Percentiles rank a stretch among this genome's conserved stretches.
Conservation (phyloP, 371 early-diverging fungal species). For the Mucor indicus region DNA sequence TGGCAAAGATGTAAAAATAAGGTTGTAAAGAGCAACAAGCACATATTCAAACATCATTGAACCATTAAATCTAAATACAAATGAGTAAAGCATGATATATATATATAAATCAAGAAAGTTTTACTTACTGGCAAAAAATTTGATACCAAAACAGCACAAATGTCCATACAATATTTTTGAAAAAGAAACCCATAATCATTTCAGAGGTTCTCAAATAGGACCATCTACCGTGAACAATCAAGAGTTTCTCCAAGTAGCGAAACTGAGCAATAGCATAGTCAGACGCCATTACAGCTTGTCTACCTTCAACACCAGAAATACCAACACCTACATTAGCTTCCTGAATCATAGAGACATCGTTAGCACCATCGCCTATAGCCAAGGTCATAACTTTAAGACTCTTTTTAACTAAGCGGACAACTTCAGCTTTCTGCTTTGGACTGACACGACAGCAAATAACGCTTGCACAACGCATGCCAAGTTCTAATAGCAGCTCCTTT, state of each 20-base stretch:
- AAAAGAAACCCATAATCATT: conserved; percentile 77
- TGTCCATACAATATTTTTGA: conserved; percentile 80
- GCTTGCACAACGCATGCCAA: conserved; percentile 67
- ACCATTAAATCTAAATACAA: conserved; percentile 33
- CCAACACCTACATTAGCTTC: conserved; percentile 92
- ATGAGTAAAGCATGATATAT: background rate
- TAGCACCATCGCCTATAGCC: conserved; percentile 91
- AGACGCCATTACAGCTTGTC: conserved; percentile 87
- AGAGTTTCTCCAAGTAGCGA: conserved; percentile 63
- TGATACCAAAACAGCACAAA: conserved; percentile 82
- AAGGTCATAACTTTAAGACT: conserved; percentile 72
- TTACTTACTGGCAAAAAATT: conserved; percentile 62
- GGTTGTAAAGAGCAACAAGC: conserved; percentile 70
- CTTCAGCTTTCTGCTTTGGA: conserved; percentile 87
- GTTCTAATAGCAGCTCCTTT: conserved; percentile 58
- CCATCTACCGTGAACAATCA: conserved; percentile 88
- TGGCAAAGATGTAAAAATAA: conserved; percentile 75
- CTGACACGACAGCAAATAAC: conserved; percentile 88
- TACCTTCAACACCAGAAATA: conserved; percentile 90
- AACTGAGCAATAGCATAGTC: conserved; percentile 92
- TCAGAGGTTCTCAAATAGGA: conserved; percentile 74
- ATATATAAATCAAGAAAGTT: background rate
- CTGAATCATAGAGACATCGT: conserved; percentile 95
- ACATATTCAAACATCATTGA: conserved; percentile 77
- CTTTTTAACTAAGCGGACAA: conserved; percentile 57